These are phyloP conservation scores for Fusarium multiceps DNA, from an alignment of 2,329 filamentous ascomycete species.

Conservation along the genomic window DNA sequence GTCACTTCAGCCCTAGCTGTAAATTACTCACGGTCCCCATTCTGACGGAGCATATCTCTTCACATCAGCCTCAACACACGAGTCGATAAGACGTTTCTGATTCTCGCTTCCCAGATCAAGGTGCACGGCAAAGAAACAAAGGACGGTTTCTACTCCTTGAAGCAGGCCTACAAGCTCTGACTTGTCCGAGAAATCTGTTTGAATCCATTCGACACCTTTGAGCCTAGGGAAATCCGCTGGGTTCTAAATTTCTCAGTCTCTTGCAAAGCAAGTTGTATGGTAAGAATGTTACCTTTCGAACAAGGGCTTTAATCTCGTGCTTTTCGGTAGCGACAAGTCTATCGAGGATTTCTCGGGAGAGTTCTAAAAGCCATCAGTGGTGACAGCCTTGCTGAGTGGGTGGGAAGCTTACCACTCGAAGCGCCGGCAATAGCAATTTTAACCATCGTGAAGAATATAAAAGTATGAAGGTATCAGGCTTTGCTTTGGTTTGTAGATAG, in stretches of 20 bases:
- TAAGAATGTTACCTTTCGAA: background rate
- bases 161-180: background rate
- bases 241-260: rapidly evolving
- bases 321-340: background rate
- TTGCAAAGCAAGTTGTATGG: rapidly evolving
- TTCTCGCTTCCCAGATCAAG: background rate
- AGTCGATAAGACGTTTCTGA: conserved; percentile 13
- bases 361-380: rapidly evolving
- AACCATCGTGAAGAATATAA: background rate
- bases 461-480: no score
- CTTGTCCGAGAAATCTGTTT: background rate
- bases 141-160: background rate
- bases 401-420: background rate
- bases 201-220: background rate
- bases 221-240: background rate
- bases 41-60: conserved; percentile 14
- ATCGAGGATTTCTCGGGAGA: conserved; percentile 11
- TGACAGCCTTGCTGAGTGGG: rapidly evolving
- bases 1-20: rapidly evolving
- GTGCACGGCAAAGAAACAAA: conserved; percentile 7
- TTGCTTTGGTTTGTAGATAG: background rate
- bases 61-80: background rate
- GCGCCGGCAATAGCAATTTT: conserved; percentile 9
- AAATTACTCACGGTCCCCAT: background rate
- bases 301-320: background rate